A percentile compares a stretch with the other conserved stretches of the same genome.
Evolutionary conservation across 345 rosid genomes (phyloP).

Genomic region (Garcia nutans): DNA sequence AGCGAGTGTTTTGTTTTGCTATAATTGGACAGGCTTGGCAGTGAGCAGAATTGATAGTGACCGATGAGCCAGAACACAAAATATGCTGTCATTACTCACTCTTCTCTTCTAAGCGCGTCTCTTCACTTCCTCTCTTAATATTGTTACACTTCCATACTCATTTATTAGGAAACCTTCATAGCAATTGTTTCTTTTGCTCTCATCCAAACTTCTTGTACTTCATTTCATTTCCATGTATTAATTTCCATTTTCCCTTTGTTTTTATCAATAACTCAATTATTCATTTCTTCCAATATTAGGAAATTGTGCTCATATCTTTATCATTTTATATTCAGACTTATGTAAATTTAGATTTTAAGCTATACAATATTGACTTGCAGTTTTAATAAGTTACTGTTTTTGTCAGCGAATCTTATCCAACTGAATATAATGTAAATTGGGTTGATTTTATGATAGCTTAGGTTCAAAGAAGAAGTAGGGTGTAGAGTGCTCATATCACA

Average conservation of each 20-base stretch:
- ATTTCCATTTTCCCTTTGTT: background rate
- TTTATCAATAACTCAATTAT: background rate
- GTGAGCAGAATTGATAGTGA: constrained; percentile 31
- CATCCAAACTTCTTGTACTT: background rate
- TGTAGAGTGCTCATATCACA: no score
- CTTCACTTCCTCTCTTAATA: background rate
- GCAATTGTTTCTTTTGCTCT: constrained; percentile 30
- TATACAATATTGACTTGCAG: no score
- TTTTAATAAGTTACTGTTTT: no score
- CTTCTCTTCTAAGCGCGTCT: constrained; percentile 6
- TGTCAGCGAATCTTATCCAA: no score
- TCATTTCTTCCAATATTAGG: no score
- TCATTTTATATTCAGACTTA: no score
- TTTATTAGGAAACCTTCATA: constrained; percentile 43
- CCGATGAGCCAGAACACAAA: constrained; percentile 14
- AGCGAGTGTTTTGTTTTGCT: constrained; percentile 25
- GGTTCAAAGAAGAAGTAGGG: no score
- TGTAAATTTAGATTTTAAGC: no score
- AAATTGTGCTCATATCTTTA: no score
- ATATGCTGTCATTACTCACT: constrained; percentile 3
- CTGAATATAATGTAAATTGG: no score
- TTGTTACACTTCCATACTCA: background rate
- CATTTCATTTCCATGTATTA: background rate
- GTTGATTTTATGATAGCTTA: no score
- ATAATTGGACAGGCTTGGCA: constrained; percentile 41